A percentile compares a stretch with the other conserved stretches of the same genome.
These are phyloP conservation scores for Amanita molliuscula DNA, from an alignment of 768 basidiomycete species.

Conservation along the genomic window DNA sequence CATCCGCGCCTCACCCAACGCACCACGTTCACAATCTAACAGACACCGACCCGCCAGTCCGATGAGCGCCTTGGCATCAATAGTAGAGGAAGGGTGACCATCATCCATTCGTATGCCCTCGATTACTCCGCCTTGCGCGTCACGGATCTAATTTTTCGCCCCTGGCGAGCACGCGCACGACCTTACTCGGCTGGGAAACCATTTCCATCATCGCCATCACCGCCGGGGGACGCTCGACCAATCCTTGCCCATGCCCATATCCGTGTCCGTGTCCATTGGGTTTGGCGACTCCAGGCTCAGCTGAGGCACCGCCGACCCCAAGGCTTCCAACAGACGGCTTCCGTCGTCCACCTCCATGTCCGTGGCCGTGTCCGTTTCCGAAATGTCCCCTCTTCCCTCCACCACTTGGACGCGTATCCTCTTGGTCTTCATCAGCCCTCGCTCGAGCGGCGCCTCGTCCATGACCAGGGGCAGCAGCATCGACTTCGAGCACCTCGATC, in stretches of 20 bases:
- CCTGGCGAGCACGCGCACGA: conserved; percentile 71
- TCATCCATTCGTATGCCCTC: not conserved
- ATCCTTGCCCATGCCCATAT: conserved; percentile 14
- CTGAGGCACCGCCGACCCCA: not conserved
- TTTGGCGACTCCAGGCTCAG: too few species aligned
- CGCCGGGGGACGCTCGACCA: conserved; percentile 71
- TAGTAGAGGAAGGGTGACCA: too few species aligned
- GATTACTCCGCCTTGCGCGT: not conserved
- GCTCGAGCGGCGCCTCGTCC: conserved; percentile 21
- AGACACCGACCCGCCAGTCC: too few species aligned
- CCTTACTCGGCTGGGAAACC: conserved; percentile 61
- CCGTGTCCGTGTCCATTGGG: not conserved
- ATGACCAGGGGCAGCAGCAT: conserved; percentile 29
- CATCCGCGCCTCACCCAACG: too few species aligned
- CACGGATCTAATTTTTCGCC: conserved; percentile 73
- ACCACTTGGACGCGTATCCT: not conserved
- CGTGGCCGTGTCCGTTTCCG: conserved; percentile 10
- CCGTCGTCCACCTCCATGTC: conserved; percentile 13
- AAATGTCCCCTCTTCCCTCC: conserved; percentile 8
- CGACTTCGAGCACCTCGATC: conserved; percentile 45
- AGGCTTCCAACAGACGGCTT: conserved; percentile 2
- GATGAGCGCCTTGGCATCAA: too few species aligned
- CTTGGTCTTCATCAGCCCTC: conserved; percentile 13
- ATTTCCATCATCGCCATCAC: conserved; percentile 79
- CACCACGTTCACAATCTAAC: too few species aligned